Base-by-base conservation (phyloP, 768 basidiomycete species). In the Cystofilobasidium ferigula region DNA sequence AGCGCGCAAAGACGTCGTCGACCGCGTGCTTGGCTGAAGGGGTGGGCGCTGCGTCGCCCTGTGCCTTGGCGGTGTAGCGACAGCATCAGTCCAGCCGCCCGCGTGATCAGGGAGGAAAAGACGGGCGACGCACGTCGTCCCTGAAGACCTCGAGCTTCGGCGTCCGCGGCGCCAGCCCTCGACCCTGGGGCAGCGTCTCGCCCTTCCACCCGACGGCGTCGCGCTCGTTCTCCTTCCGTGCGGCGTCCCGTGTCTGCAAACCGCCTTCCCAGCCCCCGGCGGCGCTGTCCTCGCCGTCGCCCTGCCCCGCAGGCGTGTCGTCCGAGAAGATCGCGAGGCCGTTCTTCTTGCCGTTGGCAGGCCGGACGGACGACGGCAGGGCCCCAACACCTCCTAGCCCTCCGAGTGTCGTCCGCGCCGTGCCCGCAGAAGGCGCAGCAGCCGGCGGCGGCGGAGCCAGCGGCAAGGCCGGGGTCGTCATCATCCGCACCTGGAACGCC, bases 401-500 rank as follows among this genome's bases (percentile, higher is more conserved):
- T 26, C 64, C 42, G 64, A 67, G 59, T 3, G 65, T 56, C 22
- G n/a, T 42, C 34, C 65, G 51, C 22, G 48, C 24, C 32, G 32
- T n/a, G 3, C 18, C 9, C 9, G 28, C 51, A 8, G 30, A 32
- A 6, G 51, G 51, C 51, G 10, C 30, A 30, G 56, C 71, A 40
- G 58, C 77, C 13, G 78, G 76, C n/a, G 79, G 77, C 18, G 77
- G 76, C 5, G 72, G 63, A 0, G 72, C 70, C 9, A 72, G 69
- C 16, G 81, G 77, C 20, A 82, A 77, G 22, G 72, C 71, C 67
- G 74, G 77, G 53, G 32, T n/a, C n/a, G n/a, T 73, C 69, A 92
- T 61, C 84, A 84, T 72, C 72, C 79, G 74, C 0, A 74, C 73
- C 70, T 86, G 84, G 74, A 94, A 97, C 34, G 88, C 87, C 38